A percentile compares a stretch with the other conserved stretches of the same genome.
These are phyloP conservation scores for Pseudocercospora fijiensis DNA, from an alignment of 2,329 filamentous ascomycete species.

Conservation along the genomic window DNA sequence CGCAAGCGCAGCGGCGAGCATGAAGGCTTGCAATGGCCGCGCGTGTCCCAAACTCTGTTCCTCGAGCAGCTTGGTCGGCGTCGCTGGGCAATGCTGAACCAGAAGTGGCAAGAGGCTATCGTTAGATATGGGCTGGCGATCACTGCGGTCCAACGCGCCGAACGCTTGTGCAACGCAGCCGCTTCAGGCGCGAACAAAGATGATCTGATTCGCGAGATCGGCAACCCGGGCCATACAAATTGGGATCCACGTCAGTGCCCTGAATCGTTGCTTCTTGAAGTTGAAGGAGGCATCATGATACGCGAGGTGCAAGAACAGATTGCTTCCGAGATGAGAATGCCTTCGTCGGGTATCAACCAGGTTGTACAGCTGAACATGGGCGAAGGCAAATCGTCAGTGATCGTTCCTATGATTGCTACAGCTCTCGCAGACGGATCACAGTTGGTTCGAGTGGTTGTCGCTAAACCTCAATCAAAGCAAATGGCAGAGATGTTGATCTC, in stretches of 20 bases:
- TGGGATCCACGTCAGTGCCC: conserved; percentile 57
- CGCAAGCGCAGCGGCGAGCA: background rate
- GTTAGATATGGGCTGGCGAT: conserved; percentile 48
- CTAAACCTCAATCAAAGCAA: conserved; percentile 57
- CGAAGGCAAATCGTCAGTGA: conserved; percentile 68
- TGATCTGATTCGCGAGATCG: conserved; percentile 45
- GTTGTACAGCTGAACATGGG: conserved; percentile 72
- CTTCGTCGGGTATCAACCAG: conserved; percentile 50
- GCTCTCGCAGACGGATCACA: conserved; percentile 41
- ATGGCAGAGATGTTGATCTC: conserved; percentile 58
- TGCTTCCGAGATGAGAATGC: conserved; percentile 59
- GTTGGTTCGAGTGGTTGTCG: conserved; percentile 57
- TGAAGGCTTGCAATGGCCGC: background rate
- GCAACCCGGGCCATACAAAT: conserved; percentile 53
- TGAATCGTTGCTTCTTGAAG: conserved; percentile 67
- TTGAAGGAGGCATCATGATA: conserved; percentile 64
- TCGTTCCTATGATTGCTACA: conserved; percentile 63
- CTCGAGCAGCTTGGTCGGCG: conserved; percentile 10
- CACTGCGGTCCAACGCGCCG: conserved; percentile 48
- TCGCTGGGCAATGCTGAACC: conserved; percentile 10
- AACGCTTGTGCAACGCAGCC: conserved; percentile 41
- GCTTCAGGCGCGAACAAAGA: background rate
- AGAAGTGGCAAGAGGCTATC: conserved; percentile 31
- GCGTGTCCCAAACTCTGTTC: conserved; percentile 6
- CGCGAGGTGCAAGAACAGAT: conserved; percentile 63